These are phyloP conservation scores for Populus pruinosa DNA, from an alignment of 345 rosid genomes.

Conservation along the genomic window DNA sequence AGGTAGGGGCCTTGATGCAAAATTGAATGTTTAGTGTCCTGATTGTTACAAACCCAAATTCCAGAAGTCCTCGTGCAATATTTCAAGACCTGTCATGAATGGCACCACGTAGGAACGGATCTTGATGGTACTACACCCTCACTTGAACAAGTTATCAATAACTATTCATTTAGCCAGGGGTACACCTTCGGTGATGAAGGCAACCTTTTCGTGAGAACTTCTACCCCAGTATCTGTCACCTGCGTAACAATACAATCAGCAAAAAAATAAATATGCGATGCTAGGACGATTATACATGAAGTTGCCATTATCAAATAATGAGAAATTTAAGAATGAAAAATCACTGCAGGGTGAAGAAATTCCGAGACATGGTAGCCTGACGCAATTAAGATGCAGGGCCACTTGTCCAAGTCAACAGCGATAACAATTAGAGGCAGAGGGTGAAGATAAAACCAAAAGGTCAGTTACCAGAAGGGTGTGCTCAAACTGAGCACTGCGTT, in stretches of 20 bases:
- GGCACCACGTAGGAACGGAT: no score
- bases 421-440: background rate
- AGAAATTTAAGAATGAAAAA: no score
- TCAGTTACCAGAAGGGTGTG: slow-evolving; percentile 79
- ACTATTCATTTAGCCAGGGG: slow-evolving; percentile 62
- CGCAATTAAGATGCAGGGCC: background rate
- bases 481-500: slow-evolving; percentile 97
- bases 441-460: background rate
- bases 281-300: no score
- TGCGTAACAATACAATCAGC: slow-evolving; percentile 18
- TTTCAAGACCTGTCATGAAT: no score
- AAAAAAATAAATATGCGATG: background rate
- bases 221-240: slow-evolving; percentile 93
- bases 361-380: no score
- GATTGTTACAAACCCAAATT: slow-evolving; percentile 5
- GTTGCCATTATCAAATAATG: no score
- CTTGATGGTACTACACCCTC: background rate
- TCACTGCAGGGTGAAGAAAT: no score
- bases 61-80: no score
- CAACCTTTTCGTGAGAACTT: slow-evolving; percentile 65
- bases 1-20: background rate
- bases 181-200: background rate
- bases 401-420: background rate
- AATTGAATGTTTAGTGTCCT: slow-evolving; percentile 6
- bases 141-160: background rate